phyloP scores from a whole-genome alignment of 2,329 filamentous ascomycete species.

The Aureobasidium melanogenum region DNA sequence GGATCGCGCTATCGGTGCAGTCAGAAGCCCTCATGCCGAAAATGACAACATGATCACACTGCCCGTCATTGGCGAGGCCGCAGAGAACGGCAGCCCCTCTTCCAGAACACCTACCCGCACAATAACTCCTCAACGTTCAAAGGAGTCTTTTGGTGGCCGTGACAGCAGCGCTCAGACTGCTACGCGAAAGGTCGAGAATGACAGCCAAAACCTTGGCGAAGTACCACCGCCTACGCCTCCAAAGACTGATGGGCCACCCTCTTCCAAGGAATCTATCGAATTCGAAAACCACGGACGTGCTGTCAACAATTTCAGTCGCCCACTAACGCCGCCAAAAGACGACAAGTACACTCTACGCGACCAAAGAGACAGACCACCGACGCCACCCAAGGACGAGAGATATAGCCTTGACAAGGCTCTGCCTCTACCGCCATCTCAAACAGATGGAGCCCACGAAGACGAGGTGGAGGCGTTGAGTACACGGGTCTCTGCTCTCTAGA shows the following conservation, averaged over 20 bases:
- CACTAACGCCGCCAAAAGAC: conserved; percentile 38
- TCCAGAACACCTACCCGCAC: conserved; percentile 17
- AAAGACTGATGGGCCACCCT: conserved; percentile 19
- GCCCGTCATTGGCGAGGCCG: conserved; percentile 85
- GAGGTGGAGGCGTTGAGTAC: conserved; percentile 14
- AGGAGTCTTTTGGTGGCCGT: conserved; percentile 15
- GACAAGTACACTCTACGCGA: conserved; percentile 20
- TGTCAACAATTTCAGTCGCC: conserved; percentile 25
- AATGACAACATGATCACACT: conserved; percentile 51
- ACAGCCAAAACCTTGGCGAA: conserved; percentile 20
- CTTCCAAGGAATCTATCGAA: conserved; percentile 4
- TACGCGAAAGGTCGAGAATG: conserved; percentile 18
- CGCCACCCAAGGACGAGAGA: conserved; percentile 30
- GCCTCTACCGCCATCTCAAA: conserved; percentile 19
- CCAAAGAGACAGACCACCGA: conserved; percentile 22
- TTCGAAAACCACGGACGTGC: conserved; percentile 15
- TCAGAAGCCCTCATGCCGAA: conserved; percentile 50
- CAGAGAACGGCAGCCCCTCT: conserved; percentile 58
- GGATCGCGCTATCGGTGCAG: conserved; percentile 51
- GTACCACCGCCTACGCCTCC: conserved; percentile 26
- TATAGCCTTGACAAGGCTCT: conserved; percentile 20
- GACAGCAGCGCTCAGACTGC: not conserved
- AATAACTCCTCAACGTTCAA: conserved; percentile 18
- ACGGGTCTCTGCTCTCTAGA: conserved; percentile 4
- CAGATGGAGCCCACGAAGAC: conserved; percentile 15